Evolutionary conservation across 2,329 filamentous ascomycete species (phyloP), one percentile per base, ranked within the genome.

Genomic region (Didymosphaeria variabile): DNA sequence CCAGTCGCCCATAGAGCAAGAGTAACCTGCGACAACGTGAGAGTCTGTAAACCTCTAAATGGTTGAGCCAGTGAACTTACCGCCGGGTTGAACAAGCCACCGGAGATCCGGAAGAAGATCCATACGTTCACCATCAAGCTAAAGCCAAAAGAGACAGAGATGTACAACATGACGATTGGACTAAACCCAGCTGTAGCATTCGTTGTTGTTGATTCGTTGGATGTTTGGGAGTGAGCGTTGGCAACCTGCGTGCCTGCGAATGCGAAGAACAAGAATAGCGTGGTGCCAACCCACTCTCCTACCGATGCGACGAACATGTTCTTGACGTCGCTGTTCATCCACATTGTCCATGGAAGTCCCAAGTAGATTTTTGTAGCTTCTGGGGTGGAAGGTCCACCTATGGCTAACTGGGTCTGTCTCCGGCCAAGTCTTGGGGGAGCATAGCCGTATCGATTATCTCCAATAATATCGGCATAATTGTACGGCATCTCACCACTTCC

Each of bases 191-290:
- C 80, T 2, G 73, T 65, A 6, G 72, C 78, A 54, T 78, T 76
- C 0, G 80, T 79, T 1, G 79, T 81, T 2, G 79, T 71, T 57
- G 66, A 63, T 50, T 63, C 60, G 17, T 45, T 13, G 50, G 52
- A 78, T 62, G 79, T 73, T 36, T 73, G 73, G 57, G 80, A 83
- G 56, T 77, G 81, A 12, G 83, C 74, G 62, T 79, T 79, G 32
- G 77, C 77, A 19, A 79, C 75, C 56, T 79, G 77, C 1, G 77
- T 75, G 10, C 75, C 78, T 10, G 69, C 68, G 26, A 79, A 70
- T 12, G 78, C 78, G 54, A 80, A 77, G 67, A 71, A 79, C 17
- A 80, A 67, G 60, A 80, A 79, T 13, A 80, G 65, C 10, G 74
- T 69, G 0, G 77, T 79, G 19, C 77, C 77, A n/a, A 78, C 73